A percentile compares a stretch with the other conserved stretches of the same genome.
Evolutionary conservation across 495 filamentous ascomycete genomes (phyloP).

Genomic region (Friedmanniomyces simplex): DNA sequence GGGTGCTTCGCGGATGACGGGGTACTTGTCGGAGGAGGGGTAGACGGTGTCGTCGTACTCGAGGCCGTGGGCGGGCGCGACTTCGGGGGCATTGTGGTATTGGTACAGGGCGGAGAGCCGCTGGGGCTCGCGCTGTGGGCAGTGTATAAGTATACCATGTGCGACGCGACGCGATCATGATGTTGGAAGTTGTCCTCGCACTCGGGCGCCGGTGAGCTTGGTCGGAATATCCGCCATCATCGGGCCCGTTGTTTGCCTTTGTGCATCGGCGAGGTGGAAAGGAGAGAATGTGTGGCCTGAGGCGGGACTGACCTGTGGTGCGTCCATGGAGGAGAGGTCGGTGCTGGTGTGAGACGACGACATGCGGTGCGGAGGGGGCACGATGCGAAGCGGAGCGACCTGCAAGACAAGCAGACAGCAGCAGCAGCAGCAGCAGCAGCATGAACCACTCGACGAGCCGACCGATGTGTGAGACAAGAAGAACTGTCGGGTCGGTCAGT

Average conservation of each 20-base stretch:
- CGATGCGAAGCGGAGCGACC: background rate
- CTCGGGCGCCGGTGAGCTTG: background rate
- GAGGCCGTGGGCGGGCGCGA: constrained; percentile 21
- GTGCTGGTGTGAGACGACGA: background rate
- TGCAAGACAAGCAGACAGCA: background rate
- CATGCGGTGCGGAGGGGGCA: background rate
- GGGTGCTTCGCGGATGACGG: constrained; percentile 16
- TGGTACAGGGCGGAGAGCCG: constrained; percentile 21
- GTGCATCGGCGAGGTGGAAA: background rate
- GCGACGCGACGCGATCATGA: background rate
- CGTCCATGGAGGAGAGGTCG: constrained; percentile 1
- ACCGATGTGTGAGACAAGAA: background rate
- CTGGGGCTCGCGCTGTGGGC: constrained; percentile 9
- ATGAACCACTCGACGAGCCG: too few relatives aligned
- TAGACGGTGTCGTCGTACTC: constrained; percentile 22
- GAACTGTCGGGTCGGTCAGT: background rate
- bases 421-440: too few relatives aligned
- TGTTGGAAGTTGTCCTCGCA: background rate
- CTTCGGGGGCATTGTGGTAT: constrained; percentile 24
- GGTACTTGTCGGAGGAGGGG: constrained; percentile 19
- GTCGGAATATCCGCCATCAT: background rate
- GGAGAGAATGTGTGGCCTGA: background rate
- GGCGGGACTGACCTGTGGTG: constrained; percentile 5
- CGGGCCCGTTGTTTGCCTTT: background rate
- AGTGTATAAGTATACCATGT: background rate